Conservation (phyloP, 345 rosid species). For the Citrus cavaleriei region DNA sequence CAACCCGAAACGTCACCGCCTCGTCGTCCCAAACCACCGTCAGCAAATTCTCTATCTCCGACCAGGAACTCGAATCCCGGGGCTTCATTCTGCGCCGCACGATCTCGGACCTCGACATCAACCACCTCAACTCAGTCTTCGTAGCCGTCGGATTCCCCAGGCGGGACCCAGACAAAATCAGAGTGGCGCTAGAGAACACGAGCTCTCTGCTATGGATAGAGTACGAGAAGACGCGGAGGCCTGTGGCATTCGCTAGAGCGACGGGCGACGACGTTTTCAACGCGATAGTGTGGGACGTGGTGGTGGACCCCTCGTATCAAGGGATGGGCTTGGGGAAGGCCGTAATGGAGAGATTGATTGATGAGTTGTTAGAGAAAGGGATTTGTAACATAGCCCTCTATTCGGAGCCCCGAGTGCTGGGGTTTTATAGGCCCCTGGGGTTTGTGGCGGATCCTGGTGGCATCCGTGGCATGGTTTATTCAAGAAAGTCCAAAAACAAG, state of each 20-base stretch:
- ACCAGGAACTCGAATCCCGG: slow-evolving; percentile 53
- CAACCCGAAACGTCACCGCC: slow-evolving; percentile 24
- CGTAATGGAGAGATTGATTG: slow-evolving; percentile 74
- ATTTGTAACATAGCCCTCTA: slow-evolving; percentile 71
- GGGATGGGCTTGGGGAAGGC: slow-evolving; percentile 86
- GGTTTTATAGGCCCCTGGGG: slow-evolving; percentile 84
- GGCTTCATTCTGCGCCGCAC: slow-evolving; percentile 76
- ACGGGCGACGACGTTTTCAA: slow-evolving; percentile 92
- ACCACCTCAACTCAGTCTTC: slow-evolving; percentile 69
- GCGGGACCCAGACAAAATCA: slow-evolving; percentile 73
- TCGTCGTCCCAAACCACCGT: slow-evolving; percentile 9
- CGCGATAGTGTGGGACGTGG: slow-evolving; percentile 96
- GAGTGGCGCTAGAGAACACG: slow-evolving; percentile 66
- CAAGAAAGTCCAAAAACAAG: slow-evolving; percentile 50
- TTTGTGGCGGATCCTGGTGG: slow-evolving; percentile 94
- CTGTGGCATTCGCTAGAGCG: slow-evolving; percentile 89
- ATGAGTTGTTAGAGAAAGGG: slow-evolving; percentile 53
- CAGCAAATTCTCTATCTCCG: slow-evolving; percentile 54
- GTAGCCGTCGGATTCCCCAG: slow-evolving; percentile 88
- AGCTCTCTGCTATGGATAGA: slow-evolving; percentile 69
- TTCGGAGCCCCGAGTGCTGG: slow-evolving; percentile 90
- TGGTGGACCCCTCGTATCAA: slow-evolving; percentile 85
- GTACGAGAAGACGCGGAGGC: slow-evolving; percentile 51
- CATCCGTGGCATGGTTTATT: slow-evolving; percentile 86
- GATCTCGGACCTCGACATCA: slow-evolving; percentile 56